Percentiles rank a stretch among this genome's conserved stretches.
Conservation (phyloP, 257 asterid species). For the Coffea eugenioides region DNA sequence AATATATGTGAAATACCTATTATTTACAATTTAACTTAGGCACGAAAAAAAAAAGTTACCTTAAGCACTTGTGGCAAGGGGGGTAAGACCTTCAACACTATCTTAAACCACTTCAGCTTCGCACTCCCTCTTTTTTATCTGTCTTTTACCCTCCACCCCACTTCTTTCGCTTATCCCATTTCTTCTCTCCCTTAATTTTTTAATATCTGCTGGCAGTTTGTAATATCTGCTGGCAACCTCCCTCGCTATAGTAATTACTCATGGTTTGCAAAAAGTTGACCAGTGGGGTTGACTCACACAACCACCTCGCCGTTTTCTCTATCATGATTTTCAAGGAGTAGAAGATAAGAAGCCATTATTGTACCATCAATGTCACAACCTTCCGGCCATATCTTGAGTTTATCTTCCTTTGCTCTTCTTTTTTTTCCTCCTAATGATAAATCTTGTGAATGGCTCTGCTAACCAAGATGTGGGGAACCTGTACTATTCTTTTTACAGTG, state of each 20-base stretch:
- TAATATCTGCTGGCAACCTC: not conserved
- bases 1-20: not conserved
- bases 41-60: not conserved
- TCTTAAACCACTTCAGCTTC: not conserved
- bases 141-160: not conserved
- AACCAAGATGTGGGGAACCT: not conserved
- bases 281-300: not conserved
- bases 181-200: not conserved
- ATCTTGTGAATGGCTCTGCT: not conserved
- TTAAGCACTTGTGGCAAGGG: not conserved
- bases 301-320: not conserved
- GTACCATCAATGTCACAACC: not conserved
- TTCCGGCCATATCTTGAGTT: not conserved
- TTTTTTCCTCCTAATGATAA: not conserved
- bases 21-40: not conserved
- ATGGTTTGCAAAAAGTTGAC: not conserved
- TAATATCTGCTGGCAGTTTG: not conserved
- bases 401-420: not conserved
- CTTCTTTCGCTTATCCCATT: not conserved
- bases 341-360: not conserved
- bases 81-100: not conserved
- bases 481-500: not conserved
- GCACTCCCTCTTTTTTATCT: not conserved
- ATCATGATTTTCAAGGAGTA: not conserved
- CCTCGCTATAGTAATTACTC: not conserved